Evolutionary conservation across 78 protist genomes (phyloP).

Genomic region (Dictyostelium capitatum): DNA sequence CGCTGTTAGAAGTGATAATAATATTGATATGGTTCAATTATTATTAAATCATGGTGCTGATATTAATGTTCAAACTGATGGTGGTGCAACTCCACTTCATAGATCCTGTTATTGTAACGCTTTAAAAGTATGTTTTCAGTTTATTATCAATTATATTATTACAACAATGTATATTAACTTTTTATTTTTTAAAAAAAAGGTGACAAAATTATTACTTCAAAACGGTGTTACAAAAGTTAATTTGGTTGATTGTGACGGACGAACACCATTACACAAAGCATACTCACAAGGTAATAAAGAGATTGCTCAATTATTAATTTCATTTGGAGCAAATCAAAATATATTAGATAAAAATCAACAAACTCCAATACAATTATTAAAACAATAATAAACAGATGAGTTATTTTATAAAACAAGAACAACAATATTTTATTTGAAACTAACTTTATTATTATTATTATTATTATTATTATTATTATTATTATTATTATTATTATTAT

Average conservation of each 20-base stretch:
- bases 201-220: slow-evolving; percentile 23
- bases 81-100: slow-evolving; percentile 67
- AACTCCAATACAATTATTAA: neutral
- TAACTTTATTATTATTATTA: neutral
- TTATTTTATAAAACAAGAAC: neutral
- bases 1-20: slow-evolving; percentile 37
- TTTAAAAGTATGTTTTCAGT: slow-evolving; percentile 13
- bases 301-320: neutral
- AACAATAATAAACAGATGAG: neutral
- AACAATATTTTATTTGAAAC: too few relatives aligned
- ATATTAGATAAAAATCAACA: slow-evolving; percentile 28
- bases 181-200: neutral
- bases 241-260: slow-evolving; percentile 52
- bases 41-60: slow-evolving; percentile 46
- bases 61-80: neutral
- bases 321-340: neutral
- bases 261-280: slow-evolving; percentile 71
- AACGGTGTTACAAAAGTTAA: neutral
- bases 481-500: too few relatives aligned
- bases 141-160: neutral
- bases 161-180: neutral
- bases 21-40: neutral
- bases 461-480: neutral
- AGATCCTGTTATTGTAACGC: slow-evolving; percentile 39
- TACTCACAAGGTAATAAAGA: slow-evolving; percentile 25